Evolutionary conservation across 441 rosid genomes (phyloP), one percentile per base, ranked within the genome.

Genomic region (Breynia disticha): DNA sequence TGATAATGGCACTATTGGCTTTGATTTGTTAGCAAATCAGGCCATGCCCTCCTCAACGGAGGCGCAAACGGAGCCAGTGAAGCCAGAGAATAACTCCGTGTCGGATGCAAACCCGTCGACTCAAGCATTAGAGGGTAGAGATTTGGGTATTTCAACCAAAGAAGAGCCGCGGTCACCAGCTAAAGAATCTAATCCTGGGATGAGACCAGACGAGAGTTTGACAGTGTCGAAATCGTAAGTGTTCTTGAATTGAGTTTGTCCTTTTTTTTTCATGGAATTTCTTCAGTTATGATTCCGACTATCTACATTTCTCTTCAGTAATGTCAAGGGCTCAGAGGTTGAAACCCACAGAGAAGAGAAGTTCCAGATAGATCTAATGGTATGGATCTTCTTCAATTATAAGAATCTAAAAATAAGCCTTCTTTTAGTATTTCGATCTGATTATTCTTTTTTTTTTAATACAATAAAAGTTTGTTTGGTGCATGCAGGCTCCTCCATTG

Each of bases 361-460:
- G 77, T 87, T 81, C 59, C 88, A 79, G 77, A 93, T 93, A 83
- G 99, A 93, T 89, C 91, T 89, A 77, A 93, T 93, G 99, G 99
- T 89, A 68, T 59, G 6, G 5, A 58, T 64, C 44, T 19, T 11
- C 57, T 54, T 56, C 38, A 38, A 10, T 24, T 16, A 41, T 16
- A 16, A 11, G 20, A 48, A 21, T n/a, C 22, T 10, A 45, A 52
- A 11, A n/a, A n/a, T n/a, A n/a, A n/a, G 39, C 5, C n/a, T 2
- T 16, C 12, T 32, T 41, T 16, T 45, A 18, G n/a, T 12, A 43
- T 48, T 5, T 12, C 1, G 9, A 39, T 43, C n/a, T 16, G 18
- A 0, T 0, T 24, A n/a, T n/a, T n/a, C n/a, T n/a, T 43, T 32
- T 24, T 6, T n/a, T 18, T 4, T 18, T 48, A 59, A 13, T 16